These are phyloP conservation scores for Claviceps fusiformis DNA, from an alignment of 2,329 filamentous ascomycete genomes.

Conservation along the genomic window DNA sequence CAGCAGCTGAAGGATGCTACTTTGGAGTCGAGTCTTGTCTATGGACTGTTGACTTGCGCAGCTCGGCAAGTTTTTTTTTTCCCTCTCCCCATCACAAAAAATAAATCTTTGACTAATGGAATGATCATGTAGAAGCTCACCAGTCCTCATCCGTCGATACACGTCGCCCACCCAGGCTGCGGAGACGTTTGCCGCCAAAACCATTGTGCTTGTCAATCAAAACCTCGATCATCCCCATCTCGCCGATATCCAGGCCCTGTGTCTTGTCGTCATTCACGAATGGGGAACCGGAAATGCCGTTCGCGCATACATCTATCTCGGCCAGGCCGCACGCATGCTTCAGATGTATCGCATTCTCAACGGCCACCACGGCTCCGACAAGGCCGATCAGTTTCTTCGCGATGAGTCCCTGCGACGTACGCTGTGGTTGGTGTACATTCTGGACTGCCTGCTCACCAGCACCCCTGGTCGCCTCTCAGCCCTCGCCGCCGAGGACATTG, in stretches of 20 bases:
- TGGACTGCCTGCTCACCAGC: slow-evolving; percentile 49
- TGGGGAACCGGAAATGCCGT: slow-evolving; percentile 50
- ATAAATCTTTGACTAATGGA: too few species aligned
- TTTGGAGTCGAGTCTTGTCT: slow-evolving; percentile 42
- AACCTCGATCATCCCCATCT: slow-evolving; percentile 45
- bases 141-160: slow-evolving; percentile 42
- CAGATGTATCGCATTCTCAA: slow-evolving; percentile 51
- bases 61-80: slow-evolving; percentile 33
- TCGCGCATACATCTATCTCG: slow-evolving; percentile 48
- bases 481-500: slow-evolving; percentile 38
- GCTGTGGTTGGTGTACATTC: slow-evolving; percentile 48
- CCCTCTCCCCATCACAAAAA: too few species aligned
- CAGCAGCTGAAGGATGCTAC: slow-evolving; percentile 44
- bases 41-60: slow-evolving; percentile 43
- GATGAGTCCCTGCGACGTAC: slow-evolving; percentile 49
- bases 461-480: slow-evolving; percentile 46
- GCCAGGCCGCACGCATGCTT: slow-evolving; percentile 49
- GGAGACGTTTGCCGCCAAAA: slow-evolving; percentile 46
- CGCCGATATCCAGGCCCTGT: slow-evolving; percentile 47
- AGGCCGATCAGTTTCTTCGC: slow-evolving; percentile 43
- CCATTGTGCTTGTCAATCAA: slow-evolving; percentile 42
- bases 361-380: slow-evolving; percentile 36
- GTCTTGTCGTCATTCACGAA: slow-evolving; percentile 48
- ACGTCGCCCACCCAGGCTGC: slow-evolving; percentile 41
- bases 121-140: slow-evolving; percentile 38